Conservation (phyloP, 257 asterid genomes). For the Scutellaria minor region DNA sequence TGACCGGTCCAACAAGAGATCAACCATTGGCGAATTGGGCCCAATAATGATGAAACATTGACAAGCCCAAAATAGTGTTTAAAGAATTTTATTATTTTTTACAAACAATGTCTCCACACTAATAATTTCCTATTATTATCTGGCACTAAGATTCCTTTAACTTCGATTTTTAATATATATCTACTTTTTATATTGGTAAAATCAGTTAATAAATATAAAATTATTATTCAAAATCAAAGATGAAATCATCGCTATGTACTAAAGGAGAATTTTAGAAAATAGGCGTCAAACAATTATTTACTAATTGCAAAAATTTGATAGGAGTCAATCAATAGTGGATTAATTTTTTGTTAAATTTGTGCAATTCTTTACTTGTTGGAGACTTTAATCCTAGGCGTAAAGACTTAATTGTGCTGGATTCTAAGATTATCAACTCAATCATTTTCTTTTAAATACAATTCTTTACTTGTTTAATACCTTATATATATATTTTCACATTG, state of each 20-base stretch:
- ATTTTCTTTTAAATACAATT: background rate
- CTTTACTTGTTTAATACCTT: slow-evolving; percentile 20
- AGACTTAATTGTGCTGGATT: background rate
- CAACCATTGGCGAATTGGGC: background rate
- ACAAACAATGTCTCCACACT: background rate
- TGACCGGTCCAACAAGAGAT: background rate
- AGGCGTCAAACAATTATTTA: too few relatives aligned
- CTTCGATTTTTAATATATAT: background rate
- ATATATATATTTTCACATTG: background rate
- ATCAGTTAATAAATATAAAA: too few relatives aligned
- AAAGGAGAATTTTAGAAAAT: too few relatives aligned
- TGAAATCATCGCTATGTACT: too few relatives aligned
- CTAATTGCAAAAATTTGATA: too few relatives aligned
- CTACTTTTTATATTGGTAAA: too few relatives aligned
- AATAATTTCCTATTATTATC: background rate
- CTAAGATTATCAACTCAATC: background rate
- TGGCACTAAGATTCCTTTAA: background rate
- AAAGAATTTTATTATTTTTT: too few relatives aligned
- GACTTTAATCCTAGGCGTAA: background rate
- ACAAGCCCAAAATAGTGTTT: slow-evolving; percentile 6
- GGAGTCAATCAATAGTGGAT: too few relatives aligned
- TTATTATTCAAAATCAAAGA: too few relatives aligned
- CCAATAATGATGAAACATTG: background rate
- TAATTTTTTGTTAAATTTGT: background rate
- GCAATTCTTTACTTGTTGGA: slow-evolving; percentile 28